phyloP scores from a whole-genome alignment of 768 basidiomycete genomes.

The Russula foetens region DNA sequence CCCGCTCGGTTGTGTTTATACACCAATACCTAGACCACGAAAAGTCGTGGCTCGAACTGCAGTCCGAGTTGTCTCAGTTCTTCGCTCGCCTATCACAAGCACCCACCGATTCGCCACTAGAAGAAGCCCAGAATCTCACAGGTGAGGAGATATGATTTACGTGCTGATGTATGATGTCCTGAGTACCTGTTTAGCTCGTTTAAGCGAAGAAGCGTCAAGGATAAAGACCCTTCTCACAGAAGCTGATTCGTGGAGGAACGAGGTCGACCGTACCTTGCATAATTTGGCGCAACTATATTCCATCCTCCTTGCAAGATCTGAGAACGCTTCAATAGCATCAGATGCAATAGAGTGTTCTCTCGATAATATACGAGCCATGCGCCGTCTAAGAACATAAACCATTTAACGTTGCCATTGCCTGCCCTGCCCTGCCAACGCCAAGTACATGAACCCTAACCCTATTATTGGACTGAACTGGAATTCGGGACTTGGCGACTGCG shows the following conservation, averaged over 20 bases:
- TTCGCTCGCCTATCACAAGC: conserved; percentile 8
- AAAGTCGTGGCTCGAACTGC: conserved; percentile 3
- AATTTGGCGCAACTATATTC: conserved; percentile 3
- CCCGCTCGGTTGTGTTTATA: conserved; percentile 5
- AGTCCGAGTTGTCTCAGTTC: conserved; percentile 7
- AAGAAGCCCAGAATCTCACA: conserved; percentile 5
- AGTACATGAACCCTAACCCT: conserved; percentile 9
- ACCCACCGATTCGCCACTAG: neutral
- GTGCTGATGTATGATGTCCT: neutral
- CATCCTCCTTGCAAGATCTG: conserved; percentile 11
- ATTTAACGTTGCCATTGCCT: neutral
- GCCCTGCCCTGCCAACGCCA: too few relatives aligned
- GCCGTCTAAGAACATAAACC: neutral
- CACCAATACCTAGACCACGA: conserved; percentile 18
- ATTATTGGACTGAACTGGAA: too few relatives aligned
- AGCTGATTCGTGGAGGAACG: neutral
- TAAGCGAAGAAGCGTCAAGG: neutral
- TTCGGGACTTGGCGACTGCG: too few relatives aligned
- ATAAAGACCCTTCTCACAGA: conserved; percentile 5
- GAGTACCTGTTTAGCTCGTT: neutral
- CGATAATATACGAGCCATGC: conserved; percentile 8
- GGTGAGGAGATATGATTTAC: neutral
- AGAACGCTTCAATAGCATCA: conserved; percentile 2
- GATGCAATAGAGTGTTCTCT: conserved; percentile 15
- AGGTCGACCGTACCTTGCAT: neutral